Conservation (phyloP, 257 asterid genomes). For the Penstemon davidsonii region DNA sequence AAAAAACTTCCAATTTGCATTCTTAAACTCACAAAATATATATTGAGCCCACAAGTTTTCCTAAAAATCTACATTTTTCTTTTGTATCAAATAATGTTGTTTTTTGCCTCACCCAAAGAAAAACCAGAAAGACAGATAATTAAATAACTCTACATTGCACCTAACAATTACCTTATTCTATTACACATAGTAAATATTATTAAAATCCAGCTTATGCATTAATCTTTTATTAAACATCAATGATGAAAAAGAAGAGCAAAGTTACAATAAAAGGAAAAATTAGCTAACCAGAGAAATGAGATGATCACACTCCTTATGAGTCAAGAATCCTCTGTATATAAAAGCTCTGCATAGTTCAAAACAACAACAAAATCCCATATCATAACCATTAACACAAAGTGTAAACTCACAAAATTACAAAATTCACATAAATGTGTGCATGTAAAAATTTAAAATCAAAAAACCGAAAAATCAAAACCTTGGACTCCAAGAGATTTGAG, state of each 20-base stretch:
- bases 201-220: too few species aligned
- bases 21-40: too few species aligned
- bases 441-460: not conserved
- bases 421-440: not conserved
- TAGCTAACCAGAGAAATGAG: conserved; percentile 56
- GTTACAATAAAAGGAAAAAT: not conserved
- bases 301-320: conserved; percentile 66
- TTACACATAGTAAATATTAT: too few species aligned
- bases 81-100: too few species aligned
- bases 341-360: conserved; percentile 56
- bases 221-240: not conserved
- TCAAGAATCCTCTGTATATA: conserved; percentile 56
- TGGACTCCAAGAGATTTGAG: conserved; percentile 69
- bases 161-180: too few species aligned
- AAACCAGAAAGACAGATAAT: not conserved
- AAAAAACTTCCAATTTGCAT: too few species aligned
- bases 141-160: too few species aligned
- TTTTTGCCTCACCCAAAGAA: not conserved
- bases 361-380: not conserved
- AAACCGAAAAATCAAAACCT: conserved; percentile 34
- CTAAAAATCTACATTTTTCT: too few species aligned
- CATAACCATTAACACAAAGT: not conserved
- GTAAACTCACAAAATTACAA: too few species aligned
- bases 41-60: too few species aligned
- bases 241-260: not conserved